Percentiles rank a stretch among this genome's conserved stretches.
These are phyloP conservation scores for Sporothrix brasiliensis DNA, from an alignment of 2,329 filamentous ascomycete genomes.

Conservation along the genomic window DNA sequence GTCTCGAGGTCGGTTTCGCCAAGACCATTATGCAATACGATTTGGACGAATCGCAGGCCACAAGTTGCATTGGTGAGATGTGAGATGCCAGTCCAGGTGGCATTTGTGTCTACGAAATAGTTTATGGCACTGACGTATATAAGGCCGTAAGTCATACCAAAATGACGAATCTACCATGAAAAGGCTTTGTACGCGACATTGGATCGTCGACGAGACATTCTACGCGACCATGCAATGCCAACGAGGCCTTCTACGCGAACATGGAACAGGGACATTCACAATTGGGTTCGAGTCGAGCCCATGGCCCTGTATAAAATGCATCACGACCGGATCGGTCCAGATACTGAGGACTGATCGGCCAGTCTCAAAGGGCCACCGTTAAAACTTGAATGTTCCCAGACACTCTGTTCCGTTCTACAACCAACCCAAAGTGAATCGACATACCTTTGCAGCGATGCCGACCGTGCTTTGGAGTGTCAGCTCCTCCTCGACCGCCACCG, in stretches of 20 bases:
- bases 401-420: background rate
- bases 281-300: background rate
- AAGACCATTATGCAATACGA: background rate
- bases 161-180: background rate
- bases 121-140: background rate
- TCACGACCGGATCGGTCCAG: background rate
- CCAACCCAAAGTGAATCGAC: background rate
- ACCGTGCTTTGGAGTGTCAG: background rate
- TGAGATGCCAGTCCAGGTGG: background rate
- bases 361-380: background rate
- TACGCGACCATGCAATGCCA: background rate
- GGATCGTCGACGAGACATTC: no score
- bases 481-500: background rate
- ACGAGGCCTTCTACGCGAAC: background rate
- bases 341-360: background rate
- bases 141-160: background rate
- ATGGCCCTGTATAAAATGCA: background rate
- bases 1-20: background rate
- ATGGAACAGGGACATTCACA: background rate
- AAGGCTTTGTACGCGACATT: no score
- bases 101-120: background rate
- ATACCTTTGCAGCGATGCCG: background rate
- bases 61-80: background rate
- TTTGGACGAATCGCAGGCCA: background rate
- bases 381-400: background rate